phyloP scores from a whole-genome alignment of 1,284 basidiomycete species.

The Moesziomyces aphidis region DNA sequence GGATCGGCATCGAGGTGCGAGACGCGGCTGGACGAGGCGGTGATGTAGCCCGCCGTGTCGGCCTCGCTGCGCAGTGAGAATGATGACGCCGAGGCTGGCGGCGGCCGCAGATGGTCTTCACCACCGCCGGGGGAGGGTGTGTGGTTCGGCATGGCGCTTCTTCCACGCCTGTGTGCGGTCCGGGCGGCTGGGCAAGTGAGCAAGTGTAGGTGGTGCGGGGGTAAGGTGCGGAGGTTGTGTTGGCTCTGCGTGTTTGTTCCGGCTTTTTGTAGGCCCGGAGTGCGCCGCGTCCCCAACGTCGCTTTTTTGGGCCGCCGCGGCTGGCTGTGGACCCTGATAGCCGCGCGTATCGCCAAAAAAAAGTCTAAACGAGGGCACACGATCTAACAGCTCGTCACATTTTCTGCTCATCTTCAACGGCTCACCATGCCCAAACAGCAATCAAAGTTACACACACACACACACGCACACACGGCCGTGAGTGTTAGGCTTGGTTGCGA shows the following conservation, averaged over 20 bases:
- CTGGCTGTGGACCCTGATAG: slow-evolving; percentile 3
- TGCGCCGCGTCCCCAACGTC: background rate
- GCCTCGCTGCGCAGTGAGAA: slow-evolving; percentile 27
- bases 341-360: slow-evolving; percentile 4
- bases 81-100: slow-evolving; percentile 23
- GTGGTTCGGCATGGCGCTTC: background rate
- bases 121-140: too few relatives aligned
- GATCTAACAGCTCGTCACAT: too few relatives aligned
- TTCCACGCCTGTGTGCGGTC: background rate
- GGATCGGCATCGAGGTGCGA: slow-evolving; percentile 23
- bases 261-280: too few relatives aligned
- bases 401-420: too few relatives aligned
- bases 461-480: too few relatives aligned
- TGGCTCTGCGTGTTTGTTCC: background rate
- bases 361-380: background rate
- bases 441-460: too few relatives aligned
- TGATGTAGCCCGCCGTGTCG: slow-evolving; percentile 27
- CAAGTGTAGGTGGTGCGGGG: background rate
- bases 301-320: background rate
- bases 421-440: too few relatives aligned
- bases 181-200: background rate
- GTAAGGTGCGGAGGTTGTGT: background rate
- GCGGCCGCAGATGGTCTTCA: slow-evolving; percentile 6
- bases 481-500: too few relatives aligned
- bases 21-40: slow-evolving; percentile 28